Evolutionary conservation across 2,329 filamentous ascomycete genomes (phyloP).

Genomic region (Trichoderma arundinaceum): DNA sequence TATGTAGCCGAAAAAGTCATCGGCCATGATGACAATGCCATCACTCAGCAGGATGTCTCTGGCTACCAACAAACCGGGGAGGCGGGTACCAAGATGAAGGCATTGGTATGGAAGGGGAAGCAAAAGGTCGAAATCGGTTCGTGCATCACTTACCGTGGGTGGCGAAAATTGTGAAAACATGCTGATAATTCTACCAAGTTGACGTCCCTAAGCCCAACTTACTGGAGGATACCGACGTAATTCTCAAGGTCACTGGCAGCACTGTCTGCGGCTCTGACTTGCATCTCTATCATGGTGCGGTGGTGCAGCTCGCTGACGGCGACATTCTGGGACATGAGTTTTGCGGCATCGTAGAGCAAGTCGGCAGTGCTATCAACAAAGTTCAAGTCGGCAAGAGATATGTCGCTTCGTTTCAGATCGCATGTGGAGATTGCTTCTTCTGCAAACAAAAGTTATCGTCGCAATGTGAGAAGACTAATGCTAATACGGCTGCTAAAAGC

Average conservation of each 20-base stretch:
- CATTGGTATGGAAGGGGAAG: conserved; percentile 82
- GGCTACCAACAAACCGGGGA: conserved; percentile 60
- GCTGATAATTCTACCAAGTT: conserved; percentile 44
- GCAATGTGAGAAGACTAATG: conserved; percentile 80
- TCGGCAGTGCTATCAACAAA: conserved; percentile 61
- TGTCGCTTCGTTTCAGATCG: conserved; percentile 87
- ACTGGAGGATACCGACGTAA: conserved; percentile 75
- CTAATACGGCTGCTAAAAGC: conserved; percentile 70
- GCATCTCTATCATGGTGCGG: conserved; percentile 60
- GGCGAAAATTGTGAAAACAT: too few relatives aligned
- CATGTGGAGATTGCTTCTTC: conserved; percentile 73
- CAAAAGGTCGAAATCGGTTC: conserved; percentile 73
- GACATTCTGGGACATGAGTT: conserved; percentile 72
- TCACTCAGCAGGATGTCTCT: conserved; percentile 71
- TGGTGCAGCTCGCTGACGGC: conserved; percentile 65
- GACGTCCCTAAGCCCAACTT: conserved; percentile 73
- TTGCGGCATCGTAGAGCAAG: conserved; percentile 59
- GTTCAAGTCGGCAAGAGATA: conserved; percentile 69
- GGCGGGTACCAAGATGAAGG: conserved; percentile 68
- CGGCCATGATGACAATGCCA: conserved; percentile 69
- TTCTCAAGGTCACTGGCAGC: conserved; percentile 74
- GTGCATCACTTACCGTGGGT: too few relatives aligned
- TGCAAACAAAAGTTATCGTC: conserved; percentile 80
- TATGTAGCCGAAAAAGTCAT: conserved; percentile 68
- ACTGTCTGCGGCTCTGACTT: conserved; percentile 65